Evolutionary conservation across 352 stramenopile species (phyloP), one percentile per base, ranked within the genome.

Genomic region (Peronospora tabacina): DNA sequence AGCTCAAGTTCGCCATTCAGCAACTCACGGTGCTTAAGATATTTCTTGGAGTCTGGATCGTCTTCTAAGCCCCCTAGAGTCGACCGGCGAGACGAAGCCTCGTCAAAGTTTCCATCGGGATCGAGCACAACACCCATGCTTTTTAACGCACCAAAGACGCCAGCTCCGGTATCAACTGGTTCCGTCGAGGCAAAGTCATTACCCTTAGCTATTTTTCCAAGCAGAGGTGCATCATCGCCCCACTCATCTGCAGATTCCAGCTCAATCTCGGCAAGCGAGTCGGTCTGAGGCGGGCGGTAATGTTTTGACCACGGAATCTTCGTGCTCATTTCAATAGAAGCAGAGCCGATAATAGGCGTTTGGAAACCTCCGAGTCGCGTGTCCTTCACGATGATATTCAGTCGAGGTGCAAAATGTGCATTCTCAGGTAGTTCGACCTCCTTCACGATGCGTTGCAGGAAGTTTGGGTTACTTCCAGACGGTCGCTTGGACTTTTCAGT

Each of bases 361-460:
- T 83, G 79, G 49, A 92, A 92, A 2, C 87, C 87, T 34, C 87
- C 87, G 1, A 96, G 66, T 28, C 85, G 80, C 7, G 82, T 92
- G 55, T 96, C 87, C 44, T 90, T 85, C 9, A 95, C 85, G 36
- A 90, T 89, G 36, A 95, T 87, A 44, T 95, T 94, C 16, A 97
- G 54, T 2, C 84, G 83, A 20, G 88, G 85, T 0, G 88, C 71
- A 51, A 95, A 97, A 28, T 93, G 70, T 3, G 84, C 72, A 45
- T 97, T 87, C 16, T 87, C 78, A 0, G 88, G 88, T n/a, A 97
- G 45, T 16, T 89, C 65, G 0, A 97, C 68, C 44, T 83, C 68
- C 44, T 95, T 92, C 28, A 95, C 69, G 38, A 97, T 94, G 29
- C 82, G 83, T 49, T 95, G 77, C 12, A 95, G 53, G 52, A 90